Base-by-base conservation (phyloP, 805 yeast genomes). In the Metschnikowia rubicola region DNA sequence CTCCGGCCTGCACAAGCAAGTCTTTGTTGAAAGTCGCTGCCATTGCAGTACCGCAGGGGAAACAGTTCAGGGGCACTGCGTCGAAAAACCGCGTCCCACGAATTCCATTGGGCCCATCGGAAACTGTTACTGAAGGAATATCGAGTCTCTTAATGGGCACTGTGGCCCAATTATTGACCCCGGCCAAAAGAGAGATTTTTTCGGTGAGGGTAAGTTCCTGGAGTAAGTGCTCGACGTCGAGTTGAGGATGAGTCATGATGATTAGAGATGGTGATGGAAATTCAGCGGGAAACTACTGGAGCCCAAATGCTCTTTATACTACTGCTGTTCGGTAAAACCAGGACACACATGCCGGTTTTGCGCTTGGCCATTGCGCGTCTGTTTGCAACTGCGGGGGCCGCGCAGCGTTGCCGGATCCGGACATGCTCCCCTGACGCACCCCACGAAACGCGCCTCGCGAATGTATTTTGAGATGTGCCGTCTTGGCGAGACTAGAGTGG, bases 21-120 rank as follows among this genome's bases (percentile, higher is more conserved):
- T 73, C 75, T 57, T 73, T 71, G 62, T 81, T 73, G 63, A 76
- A 81, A 19, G 84, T 76, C 3, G 85, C 63, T 2, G 80, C 85
- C 58, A 81, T 58, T 4, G 73, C 84, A 9, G 86, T 79, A 30
- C 85, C 86, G 57, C 79, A 75, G 7, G 86, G 83, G 54, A 81
- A 71, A 51, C 83, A 79, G 50, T 80, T 82, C 37, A 83, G 70
- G 8, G 81, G 81, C 21, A 70, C 67, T 35, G 78, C 70, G 50
- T 74, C 66, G 57, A 79, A 77, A 56, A 79, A 79, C 37, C 65
- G 71, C 17, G 81, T 78, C 26, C 86, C 86, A 52, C 86, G 68
- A 39, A 80, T 70, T 52, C 86, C 86, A 56, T 81, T 81, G 40
- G 86, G 86, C 15, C 86, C 86, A 59, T 81, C 86, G 3, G 58